Evolutionary conservation across 768 basidiomycete species (phyloP).

Genomic region (Naganishia randhawae): DNA sequence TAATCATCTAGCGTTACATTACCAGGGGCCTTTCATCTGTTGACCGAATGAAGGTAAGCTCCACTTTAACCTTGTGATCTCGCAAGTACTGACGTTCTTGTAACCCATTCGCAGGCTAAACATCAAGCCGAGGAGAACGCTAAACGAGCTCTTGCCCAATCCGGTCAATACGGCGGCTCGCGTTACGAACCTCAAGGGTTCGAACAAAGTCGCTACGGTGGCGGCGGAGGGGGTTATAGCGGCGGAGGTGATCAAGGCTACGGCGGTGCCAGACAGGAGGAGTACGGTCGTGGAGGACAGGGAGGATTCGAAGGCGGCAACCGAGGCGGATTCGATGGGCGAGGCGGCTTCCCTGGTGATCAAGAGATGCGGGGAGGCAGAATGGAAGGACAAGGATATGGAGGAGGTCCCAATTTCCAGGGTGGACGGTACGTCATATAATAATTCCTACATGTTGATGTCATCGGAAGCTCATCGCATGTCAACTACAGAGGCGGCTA

Average conservation of each 20-base stretch:
- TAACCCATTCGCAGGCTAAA: neutral
- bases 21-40: conserved; percentile 19
- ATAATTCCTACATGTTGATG: neutral
- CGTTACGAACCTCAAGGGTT: neutral
- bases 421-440: conserved; percentile 1
- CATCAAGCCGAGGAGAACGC: conserved; percentile 30
- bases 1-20: neutral
- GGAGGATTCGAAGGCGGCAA: too few relatives aligned
- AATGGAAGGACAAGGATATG: conserved; percentile 9
- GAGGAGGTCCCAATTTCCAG: neutral
- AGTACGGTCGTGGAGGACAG: neutral
- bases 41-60: conserved; percentile 9
- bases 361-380: conserved; percentile 5
- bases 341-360: conserved; percentile 10
- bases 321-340: neutral
- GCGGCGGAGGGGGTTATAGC: neutral
- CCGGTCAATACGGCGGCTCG: conserved; percentile 22
- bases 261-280: neutral
- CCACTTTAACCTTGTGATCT: too few relatives aligned
- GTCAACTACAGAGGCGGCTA: neutral
- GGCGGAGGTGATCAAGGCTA: neutral
- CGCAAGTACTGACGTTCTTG: neutral
- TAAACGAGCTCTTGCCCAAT: conserved; percentile 20
- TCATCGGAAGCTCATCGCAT: neutral
- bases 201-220: conserved; percentile 9